Percentiles rank a stretch among this genome's conserved stretches.
Conservation (phyloP, 2,329 filamentous ascomycete genomes). For the Trichoderma atroviride region DNA sequence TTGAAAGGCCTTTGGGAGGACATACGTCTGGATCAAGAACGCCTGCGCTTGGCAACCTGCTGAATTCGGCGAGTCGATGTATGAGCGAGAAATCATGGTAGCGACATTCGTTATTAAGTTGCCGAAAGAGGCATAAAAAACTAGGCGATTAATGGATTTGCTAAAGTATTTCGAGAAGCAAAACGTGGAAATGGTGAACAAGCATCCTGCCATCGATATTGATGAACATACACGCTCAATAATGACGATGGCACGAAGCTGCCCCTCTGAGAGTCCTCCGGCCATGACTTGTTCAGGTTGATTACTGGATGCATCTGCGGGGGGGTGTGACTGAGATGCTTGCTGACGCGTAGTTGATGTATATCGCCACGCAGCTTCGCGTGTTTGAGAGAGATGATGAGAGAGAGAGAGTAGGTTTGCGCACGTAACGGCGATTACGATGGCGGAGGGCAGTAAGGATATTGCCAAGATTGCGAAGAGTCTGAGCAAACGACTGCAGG, state of each 20-base stretch:
- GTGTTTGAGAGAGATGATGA: too few relatives aligned
- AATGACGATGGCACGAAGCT: slow-evolving; percentile 3
- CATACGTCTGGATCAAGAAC: slow-evolving; percentile 74
- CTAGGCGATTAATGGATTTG: slow-evolving; percentile 77
- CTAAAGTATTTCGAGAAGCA: slow-evolving; percentile 65
- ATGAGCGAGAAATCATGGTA: slow-evolving; percentile 65
- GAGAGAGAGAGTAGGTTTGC: neutral
- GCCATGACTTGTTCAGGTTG: slow-evolving; percentile 2
- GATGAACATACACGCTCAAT: slow-evolving; percentile 19
- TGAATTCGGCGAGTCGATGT: slow-evolving; percentile 48
- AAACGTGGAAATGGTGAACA: slow-evolving; percentile 72
- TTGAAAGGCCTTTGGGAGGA: neutral
- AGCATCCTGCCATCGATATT: slow-evolving; percentile 57
- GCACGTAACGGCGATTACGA: neutral
- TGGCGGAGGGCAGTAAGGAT: neutral
- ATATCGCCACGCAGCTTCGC: neutral
- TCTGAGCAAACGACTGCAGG: neutral
- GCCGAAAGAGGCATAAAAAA: slow-evolving; percentile 78
- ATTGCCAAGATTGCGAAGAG: neutral
- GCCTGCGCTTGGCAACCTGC: slow-evolving; percentile 66
- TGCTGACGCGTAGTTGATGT: neutral
- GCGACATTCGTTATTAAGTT: slow-evolving; percentile 74
- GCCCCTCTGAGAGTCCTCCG: slow-evolving; percentile 12
- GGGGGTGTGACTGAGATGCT: neutral
- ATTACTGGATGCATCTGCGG: slow-evolving; percentile 6